phyloP scores from a whole-genome alignment of 1,139 yeast species.

The Magnusiomyces ingens region DNA sequence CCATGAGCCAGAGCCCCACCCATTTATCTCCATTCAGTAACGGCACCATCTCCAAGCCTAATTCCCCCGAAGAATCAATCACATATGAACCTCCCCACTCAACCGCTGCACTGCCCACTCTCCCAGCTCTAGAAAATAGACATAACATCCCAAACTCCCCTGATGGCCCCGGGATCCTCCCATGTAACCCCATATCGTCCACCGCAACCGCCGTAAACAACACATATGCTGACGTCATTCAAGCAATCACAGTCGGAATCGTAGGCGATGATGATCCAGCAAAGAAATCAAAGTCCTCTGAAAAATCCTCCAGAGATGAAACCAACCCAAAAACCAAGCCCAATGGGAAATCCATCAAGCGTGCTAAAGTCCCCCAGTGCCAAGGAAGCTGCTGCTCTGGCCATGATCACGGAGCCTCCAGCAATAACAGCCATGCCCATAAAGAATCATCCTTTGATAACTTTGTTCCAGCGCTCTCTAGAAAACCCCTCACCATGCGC shows the following conservation, averaged over 20 bases:
- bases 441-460: constrained; percentile 2
- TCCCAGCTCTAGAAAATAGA: neutral
- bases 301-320: neutral
- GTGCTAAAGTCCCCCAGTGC: neutral
- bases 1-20: neutral
- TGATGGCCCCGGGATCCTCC: neutral
- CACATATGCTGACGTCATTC: constrained; percentile 14
- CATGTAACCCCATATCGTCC: neutral
- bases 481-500: constrained; percentile 11
- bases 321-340: neutral
- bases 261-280: constrained; percentile 7
- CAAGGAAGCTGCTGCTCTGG: neutral
- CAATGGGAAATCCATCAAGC: neutral
- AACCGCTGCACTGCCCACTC: constrained; percentile 1
- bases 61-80: constrained; percentile 2
- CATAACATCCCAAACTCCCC: neutral
- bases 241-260: constrained; percentile 14
- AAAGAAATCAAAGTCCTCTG: neutral
- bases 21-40: neutral
- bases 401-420: neutral
- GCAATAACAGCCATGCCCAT: neutral
- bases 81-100: constrained; percentile 5
- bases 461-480: constrained; percentile 14
- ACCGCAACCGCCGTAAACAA: constrained; percentile 9
- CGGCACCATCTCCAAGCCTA: neutral